phyloP scores from a whole-genome alignment of 1,284 basidiomycete species.

The Xerocomus amazonicus region DNA sequence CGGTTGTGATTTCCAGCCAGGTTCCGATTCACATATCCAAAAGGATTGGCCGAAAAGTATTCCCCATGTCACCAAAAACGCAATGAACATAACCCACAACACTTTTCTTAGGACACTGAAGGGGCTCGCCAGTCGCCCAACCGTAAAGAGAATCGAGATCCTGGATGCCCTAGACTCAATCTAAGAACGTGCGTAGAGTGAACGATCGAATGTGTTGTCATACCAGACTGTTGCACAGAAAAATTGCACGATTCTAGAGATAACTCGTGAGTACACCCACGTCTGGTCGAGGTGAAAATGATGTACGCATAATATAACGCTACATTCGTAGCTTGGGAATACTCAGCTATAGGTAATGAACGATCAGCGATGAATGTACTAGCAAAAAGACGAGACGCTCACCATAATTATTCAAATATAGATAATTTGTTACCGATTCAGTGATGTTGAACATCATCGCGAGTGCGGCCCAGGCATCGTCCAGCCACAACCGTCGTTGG shows the following conservation, averaged over 20 bases:
- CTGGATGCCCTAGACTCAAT: background rate
- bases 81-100: background rate
- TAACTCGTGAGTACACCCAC: background rate
- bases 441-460: background rate
- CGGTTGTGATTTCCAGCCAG: constrained; percentile 1
- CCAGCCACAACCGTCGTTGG: constrained; percentile 3
- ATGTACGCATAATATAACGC: constrained; percentile 6
- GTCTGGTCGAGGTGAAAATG: background rate
- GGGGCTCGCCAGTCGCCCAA: background rate
- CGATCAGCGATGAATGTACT: background rate
- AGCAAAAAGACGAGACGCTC: background rate
- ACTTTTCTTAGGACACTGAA: background rate
- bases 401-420: constrained; percentile 5
- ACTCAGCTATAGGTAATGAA: background rate
- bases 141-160: constrained; percentile 4
- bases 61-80: background rate
- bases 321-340: background rate
- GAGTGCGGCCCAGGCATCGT: background rate
- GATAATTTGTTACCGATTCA: background rate
- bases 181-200: background rate
- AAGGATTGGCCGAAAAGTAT: constrained; percentile 3
- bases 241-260: background rate
- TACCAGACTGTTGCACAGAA: constrained; percentile 5
- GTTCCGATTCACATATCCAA: constrained; percentile 5
- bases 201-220: background rate